These are phyloP conservation scores for Pichia nakasei DNA, from an alignment of 805 yeast species.

Conservation along the genomic window DNA sequence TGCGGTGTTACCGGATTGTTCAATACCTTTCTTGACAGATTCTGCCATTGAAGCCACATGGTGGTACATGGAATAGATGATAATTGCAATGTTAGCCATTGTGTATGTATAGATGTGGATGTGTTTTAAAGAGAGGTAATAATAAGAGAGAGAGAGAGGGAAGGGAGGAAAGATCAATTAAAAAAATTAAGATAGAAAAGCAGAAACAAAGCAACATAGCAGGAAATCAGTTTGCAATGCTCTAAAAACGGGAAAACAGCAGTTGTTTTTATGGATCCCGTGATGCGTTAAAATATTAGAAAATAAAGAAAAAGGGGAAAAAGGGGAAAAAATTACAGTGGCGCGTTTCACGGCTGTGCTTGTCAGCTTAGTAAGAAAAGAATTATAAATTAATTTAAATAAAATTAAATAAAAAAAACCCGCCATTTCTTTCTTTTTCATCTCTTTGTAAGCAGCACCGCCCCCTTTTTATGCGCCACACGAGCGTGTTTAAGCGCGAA, in stretches of 20 bases:
- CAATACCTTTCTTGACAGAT: slow-evolving; percentile 58
- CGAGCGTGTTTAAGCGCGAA: slow-evolving; percentile 58
- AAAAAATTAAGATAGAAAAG: no score
- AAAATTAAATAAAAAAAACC: no score
- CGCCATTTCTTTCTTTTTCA: background rate
- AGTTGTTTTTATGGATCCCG: no score
- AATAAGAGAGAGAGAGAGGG: background rate
- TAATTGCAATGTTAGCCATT: slow-evolving; percentile 29
- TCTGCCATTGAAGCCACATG: slow-evolving; percentile 65
- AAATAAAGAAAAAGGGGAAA: no score
- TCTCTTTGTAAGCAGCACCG: background rate
- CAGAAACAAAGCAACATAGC: background rate
- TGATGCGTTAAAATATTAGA: no score
- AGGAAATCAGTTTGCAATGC: no score
- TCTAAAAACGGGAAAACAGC: no score
- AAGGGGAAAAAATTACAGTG: no score
- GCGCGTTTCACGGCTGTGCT: no score
- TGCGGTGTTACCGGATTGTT: slow-evolving; percentile 59
- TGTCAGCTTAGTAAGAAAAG: no score
- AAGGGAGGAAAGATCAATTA: background rate
- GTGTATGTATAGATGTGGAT: no score
- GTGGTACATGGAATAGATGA: slow-evolving; percentile 69
- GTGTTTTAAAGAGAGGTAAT: background rate
- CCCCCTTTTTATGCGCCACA: slow-evolving; percentile 28
- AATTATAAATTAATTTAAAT: no score